Conservation (phyloP, 495 filamentous ascomycete species). For the Penicillium herquei region DNA sequence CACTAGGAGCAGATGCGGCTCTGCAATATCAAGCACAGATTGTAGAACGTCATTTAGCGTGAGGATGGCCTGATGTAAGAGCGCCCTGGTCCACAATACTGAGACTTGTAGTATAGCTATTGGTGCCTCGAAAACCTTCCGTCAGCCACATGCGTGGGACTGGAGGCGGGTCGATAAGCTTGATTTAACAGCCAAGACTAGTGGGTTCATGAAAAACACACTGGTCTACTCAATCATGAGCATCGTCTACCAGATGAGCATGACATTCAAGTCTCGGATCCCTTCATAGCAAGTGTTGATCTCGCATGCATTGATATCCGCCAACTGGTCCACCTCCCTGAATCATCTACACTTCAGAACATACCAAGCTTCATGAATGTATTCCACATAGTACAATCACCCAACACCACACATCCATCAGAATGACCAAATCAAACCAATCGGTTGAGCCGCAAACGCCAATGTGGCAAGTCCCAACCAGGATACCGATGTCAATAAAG, state of each 20-base stretch:
- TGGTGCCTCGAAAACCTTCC: constrained; percentile 22
- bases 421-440: not conserved
- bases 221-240: not conserved
- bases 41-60: not conserved
- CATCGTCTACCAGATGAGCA: no score
- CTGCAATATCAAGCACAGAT: not conserved
- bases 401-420: no score
- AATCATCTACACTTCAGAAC: no score
- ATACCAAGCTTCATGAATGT: no score
- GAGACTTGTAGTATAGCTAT: constrained; percentile 6
- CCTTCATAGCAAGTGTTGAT: not conserved
- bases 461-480: not conserved
- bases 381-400: no score
- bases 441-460: not conserved
- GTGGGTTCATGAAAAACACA: not conserved
- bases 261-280: not conserved
- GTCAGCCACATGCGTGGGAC: constrained; percentile 22
- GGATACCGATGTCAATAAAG: not conserved
- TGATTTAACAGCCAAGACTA: constrained; percentile 9
- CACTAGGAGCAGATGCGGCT: not conserved
- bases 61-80: not conserved
- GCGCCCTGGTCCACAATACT: constrained; percentile 4
- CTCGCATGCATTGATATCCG: not conserved
- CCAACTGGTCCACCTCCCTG: not conserved
- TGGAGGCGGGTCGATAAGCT: constrained; percentile 16